Evolutionary conservation across 2,329 filamentous ascomycete genomes (phyloP), one percentile per base, ranked within the genome.

Genomic region (Apiospora phragmitis): DNA sequence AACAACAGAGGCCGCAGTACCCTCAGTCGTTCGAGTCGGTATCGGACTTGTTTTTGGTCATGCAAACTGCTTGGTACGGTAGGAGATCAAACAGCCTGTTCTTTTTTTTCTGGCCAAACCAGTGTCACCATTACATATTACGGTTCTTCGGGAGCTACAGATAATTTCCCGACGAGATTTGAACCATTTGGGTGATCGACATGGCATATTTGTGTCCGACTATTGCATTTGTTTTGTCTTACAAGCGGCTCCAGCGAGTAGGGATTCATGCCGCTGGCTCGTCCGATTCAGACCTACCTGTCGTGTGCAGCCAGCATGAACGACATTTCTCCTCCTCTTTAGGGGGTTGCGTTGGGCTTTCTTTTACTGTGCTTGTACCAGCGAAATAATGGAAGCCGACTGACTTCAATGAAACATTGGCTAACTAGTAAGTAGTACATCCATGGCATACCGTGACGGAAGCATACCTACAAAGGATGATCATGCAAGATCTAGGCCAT

Each of bases 191-290:
- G 55, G 32, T n/a, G 55, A 62, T 62, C 55, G 29, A n/a, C 55
- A 62, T 62, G 32, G 55, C 55, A 62, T 62, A 38, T 62, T 62
- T 35, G 55, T 62, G 55, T 62, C 32, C 55, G 55, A 62, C 55
- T 62, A 62, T 62, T n/a, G 55, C 55, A 62, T 62, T 62, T 62
- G 55, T 62, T 38, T 62, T 62, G 55, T 38, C 55, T 62, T 29
- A 38, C 32, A 62, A 62, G 29, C 55, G 55, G 55, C 55, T 12
- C 55, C 55, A 38, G 55, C 29, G 18, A 38, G 55, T 62, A 62
- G 55, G 55, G 55, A 38, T 62, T 24, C 55, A 35, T 62, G 51
- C 51, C 51, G 51, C 29, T 21, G 29, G 51, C 51, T 59, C 51
- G 51, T 59, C 29, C 21, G 51, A 59, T 59, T 59, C 51, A 59